A percentile compares a stretch with the other conserved stretches of the same genome.
phyloP scores from a whole-genome alignment of 2,329 filamentous ascomycete genomes.

The Dactylellina haptotyla region DNA sequence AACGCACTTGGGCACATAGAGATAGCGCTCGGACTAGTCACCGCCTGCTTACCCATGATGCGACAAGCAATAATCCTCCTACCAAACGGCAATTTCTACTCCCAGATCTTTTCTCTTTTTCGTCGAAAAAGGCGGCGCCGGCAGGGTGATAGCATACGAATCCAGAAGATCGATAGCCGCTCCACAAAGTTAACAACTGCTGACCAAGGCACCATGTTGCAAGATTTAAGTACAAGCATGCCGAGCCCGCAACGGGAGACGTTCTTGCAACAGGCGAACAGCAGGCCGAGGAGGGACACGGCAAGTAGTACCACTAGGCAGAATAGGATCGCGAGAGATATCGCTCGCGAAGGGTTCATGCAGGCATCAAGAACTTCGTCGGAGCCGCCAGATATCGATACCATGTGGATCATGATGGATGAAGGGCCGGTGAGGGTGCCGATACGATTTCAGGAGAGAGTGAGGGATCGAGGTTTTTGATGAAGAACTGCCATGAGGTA shows the following conservation, averaged over 20 bases:
- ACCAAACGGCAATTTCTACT: conserved; percentile 15
- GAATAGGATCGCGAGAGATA: conserved; percentile 17
- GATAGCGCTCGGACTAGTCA: conserved; percentile 32
- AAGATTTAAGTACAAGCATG: conserved; percentile 3
- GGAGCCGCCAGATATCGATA: conserved; percentile 6
- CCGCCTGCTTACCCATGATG: conserved; percentile 44
- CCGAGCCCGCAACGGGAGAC: conserved; percentile 1
- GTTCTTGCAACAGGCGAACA: neutral
- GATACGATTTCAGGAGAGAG: conserved; percentile 9
- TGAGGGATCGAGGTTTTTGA: neutral
- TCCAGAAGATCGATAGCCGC: conserved; percentile 41
- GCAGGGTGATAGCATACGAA: neutral
- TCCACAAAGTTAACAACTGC: conserved; percentile 39
- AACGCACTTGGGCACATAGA: conserved; percentile 42
- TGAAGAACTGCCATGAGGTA: neutral
- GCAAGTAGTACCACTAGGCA: conserved; percentile 13
- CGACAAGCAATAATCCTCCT: conserved; percentile 43
- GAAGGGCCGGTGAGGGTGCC: conserved; percentile 37
- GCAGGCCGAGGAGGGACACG: neutral
- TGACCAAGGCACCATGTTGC: conserved; percentile 12
- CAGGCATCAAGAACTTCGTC: neutral
- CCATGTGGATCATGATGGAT: conserved; percentile 43
- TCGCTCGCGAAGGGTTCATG: conserved; percentile 7
- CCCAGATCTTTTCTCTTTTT: conserved; percentile 5
- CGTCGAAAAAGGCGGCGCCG: conserved; percentile 9